Conservation (phyloP, 108 stramenopile species). For the Conticribra weissflogii region DNA sequence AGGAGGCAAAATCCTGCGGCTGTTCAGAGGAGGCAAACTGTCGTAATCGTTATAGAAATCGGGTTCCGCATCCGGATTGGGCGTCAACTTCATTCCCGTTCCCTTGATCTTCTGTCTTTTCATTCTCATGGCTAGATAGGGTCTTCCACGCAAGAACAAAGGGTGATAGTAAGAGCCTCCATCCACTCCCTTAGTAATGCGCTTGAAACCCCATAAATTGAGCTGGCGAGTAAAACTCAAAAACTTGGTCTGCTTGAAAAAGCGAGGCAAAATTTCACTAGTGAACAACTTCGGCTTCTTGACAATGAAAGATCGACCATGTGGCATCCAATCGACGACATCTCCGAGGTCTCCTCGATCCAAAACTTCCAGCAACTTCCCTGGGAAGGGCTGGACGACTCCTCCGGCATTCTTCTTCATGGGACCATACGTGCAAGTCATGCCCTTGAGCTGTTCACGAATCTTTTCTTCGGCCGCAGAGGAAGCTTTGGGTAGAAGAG, state of each 20-base stretch:
- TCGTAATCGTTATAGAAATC: slow-evolving; percentile 46
- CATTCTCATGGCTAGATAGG: slow-evolving; percentile 57
- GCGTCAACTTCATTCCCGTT: slow-evolving; percentile 61
- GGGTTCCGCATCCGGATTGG: slow-evolving; percentile 59
- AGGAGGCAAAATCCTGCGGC: slow-evolving; percentile 14
- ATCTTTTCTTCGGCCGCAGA: slow-evolving; percentile 15
- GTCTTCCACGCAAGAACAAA: slow-evolving; percentile 59
- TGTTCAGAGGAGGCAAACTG: slow-evolving; percentile 19
- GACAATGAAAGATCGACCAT: slow-evolving; percentile 73
- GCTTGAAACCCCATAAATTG: slow-evolving; percentile 84
- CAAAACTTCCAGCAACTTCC: slow-evolving; percentile 51
- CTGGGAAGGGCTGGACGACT: slow-evolving; percentile 55
- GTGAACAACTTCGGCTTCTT: slow-evolving; percentile 67
- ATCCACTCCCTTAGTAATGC: slow-evolving; percentile 64
- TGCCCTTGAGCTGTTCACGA: slow-evolving; percentile 29
- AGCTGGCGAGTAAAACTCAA: slow-evolving; percentile 80
- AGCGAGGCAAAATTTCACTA: slow-evolving; percentile 55
- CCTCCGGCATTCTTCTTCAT: slow-evolving; percentile 61
- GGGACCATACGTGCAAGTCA: slow-evolving; percentile 45
- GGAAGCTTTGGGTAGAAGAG: slow-evolving; percentile 8
- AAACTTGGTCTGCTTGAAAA: slow-evolving; percentile 83
- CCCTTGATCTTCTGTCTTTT: slow-evolving; percentile 61
- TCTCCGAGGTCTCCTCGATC: slow-evolving; percentile 45
- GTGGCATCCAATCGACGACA: slow-evolving; percentile 61
- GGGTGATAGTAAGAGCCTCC: slow-evolving; percentile 67